Conservation (phyloP, 495 filamentous ascomycete genomes). For the Platismatia glauca region DNA sequence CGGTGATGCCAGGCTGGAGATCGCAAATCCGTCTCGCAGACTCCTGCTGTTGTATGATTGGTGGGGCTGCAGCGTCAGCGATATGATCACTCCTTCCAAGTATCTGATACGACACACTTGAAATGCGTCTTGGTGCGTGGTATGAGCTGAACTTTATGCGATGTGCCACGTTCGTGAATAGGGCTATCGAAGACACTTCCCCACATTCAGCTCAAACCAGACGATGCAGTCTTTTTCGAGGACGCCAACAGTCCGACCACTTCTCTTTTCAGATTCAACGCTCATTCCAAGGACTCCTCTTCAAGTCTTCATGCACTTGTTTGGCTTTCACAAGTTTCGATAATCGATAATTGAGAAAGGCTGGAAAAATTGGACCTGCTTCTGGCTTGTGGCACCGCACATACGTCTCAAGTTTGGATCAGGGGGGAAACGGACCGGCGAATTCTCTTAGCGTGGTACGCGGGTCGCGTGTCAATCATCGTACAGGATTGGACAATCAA, state of each 20-base stretch:
- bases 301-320: neutral
- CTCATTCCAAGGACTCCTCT: neutral
- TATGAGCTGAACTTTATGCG: constrained; percentile 3
- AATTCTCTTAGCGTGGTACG: neutral
- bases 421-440: neutral
- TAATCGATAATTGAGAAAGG: neutral
- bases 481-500: neutral
- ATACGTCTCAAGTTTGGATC: neutral
- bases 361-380: neutral
- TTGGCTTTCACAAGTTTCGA: neutral
- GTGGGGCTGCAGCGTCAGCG: constrained; percentile 10
- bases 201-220: constrained; percentile 12
- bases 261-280: neutral
- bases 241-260: neutral
- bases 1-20: neutral
- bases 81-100: constrained; percentile 3
- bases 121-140: neutral
- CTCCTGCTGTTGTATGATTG: constrained; percentile 6
- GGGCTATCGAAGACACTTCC: constrained; percentile 10
- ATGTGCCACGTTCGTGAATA: constrained; percentile 14
- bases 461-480: constrained; percentile 1
- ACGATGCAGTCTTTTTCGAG: constrained; percentile 2
- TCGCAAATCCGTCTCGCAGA: neutral
- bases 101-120: neutral
- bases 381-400: neutral